Evolutionary conservation across 768 basidiomycete species (phyloP).

Genomic region (Lactarius tabidus): DNA sequence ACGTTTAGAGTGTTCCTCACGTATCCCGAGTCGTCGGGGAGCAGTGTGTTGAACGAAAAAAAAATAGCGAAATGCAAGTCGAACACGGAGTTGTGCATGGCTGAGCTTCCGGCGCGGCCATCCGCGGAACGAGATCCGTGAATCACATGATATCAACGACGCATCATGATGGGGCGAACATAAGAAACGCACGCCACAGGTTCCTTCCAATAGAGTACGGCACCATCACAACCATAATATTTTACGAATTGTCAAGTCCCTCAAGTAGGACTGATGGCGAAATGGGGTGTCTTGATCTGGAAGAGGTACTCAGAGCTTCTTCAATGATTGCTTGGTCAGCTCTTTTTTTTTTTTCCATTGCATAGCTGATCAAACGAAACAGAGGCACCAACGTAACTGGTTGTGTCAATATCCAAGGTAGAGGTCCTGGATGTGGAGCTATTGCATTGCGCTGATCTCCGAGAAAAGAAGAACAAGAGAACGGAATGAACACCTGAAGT

Average conservation of each 20-base stretch:
- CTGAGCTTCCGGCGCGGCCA: not conserved
- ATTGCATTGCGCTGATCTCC: constrained; percentile 4
- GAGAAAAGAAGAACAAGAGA: not conserved
- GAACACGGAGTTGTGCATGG: not conserved
- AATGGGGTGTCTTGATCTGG: not conserved
- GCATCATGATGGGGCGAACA: not conserved
- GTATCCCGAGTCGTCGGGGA: not conserved
- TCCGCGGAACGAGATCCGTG: not conserved
- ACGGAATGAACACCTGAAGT: not conserved
- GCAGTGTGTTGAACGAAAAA: not conserved
- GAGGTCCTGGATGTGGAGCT: not conserved
- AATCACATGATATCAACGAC: not conserved
- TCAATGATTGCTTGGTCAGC: constrained; percentile 2
- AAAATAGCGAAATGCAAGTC: not conserved
- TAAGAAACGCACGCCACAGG: not conserved
- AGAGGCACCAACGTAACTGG: constrained; percentile 6
- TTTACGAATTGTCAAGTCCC: not conserved
- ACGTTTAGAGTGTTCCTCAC: not conserved
- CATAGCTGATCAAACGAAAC: not conserved
- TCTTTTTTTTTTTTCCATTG: not conserved
- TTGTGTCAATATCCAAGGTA: not conserved
- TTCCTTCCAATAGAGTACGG: not conserved
- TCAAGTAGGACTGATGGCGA: not conserved
- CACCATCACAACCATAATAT: not conserved
- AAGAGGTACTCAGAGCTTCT: not conserved